Base-by-base conservation (phyloP, 2,329 filamentous ascomycete species). In the Pseudopyricularia cyperi region DNA sequence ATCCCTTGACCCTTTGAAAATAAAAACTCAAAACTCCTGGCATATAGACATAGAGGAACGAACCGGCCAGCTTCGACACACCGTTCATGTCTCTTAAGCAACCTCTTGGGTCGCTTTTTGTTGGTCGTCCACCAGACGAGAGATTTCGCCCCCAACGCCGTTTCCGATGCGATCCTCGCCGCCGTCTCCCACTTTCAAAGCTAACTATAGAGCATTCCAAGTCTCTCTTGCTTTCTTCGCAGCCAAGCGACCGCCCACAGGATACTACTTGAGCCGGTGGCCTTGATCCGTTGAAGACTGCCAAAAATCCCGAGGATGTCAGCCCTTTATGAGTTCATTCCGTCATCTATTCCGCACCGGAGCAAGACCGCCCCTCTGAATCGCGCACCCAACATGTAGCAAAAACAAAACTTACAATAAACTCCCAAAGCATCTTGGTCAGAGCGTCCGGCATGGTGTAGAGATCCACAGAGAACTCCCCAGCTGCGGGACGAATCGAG, bases 401-500 rank as follows among this genome's bases (percentile, higher is more conserved):
- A n/a, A n/a, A 19, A 14, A 19, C n/a, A 8, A 22, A 37, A 65
- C 68, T 66, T 66, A 75, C 76, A 60, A 81, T 64, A 65, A 93
- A 94, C 55, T 96, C 91, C 91, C 91, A 97, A 55, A 98, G 82
- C 81, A 89, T 89, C 68, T 93, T 94, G 65, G 93, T 85, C 35
- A 97, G 76, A 28, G 73, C 71, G 58, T 97, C 93, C 1, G 93
- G 90, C 57, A 98, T 81, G n/a, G 93, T 97, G 71, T 95, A 97
- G 54, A 98, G 77, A 64, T 98, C 93, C 60, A 98, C 91, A 55
- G 95, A 93, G 72, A 98, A 98, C 71, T 98, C 93, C 63, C 93
- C 93, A 63, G 90, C 89, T 77, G 67, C 60, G 62, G 56, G 57
- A 11, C 19, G 46, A 28, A 52, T n/a, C 26, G n/a, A 52, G 5